Evolutionary conservation across 148 eudicot genomes (phyloP).

Genomic region (Heliosperma pusillum): DNA sequence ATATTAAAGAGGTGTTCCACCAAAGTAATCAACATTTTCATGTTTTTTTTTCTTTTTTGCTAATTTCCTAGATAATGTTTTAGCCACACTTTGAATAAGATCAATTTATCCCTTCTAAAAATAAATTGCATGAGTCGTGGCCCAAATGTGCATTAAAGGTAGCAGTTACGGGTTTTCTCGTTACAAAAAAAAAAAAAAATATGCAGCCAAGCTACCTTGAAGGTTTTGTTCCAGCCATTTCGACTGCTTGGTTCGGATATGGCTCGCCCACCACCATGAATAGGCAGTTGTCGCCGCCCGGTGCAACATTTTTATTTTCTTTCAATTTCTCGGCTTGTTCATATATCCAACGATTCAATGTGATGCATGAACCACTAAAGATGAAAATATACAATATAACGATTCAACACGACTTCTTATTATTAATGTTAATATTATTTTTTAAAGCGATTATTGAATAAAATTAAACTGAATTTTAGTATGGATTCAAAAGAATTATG

Average conservation of each 20-base stretch:
- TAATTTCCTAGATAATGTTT: too few relatives aligned
- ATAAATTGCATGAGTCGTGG: neutral
- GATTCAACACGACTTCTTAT: neutral
- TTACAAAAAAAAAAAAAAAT: neutral
- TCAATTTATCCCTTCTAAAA: neutral
- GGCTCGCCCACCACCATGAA: slow-evolving; percentile 98
- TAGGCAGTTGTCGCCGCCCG: slow-evolving; percentile 81
- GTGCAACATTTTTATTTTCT: slow-evolving; percentile 55
- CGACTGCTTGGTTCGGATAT: slow-evolving; percentile 79
- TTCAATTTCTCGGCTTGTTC: neutral
- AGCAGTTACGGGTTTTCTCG: too few relatives aligned
- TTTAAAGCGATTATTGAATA: neutral
- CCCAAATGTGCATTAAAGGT: too few relatives aligned
- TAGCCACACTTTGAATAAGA: neutral
- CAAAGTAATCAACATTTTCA: too few relatives aligned
- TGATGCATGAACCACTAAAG: neutral
- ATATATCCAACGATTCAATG: slow-evolving; percentile 6
- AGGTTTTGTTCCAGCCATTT: slow-evolving; percentile 91
- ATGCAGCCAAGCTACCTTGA: slow-evolving; percentile 34
- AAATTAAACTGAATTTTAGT: neutral
- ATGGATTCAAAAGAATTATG: slow-evolving; percentile 10
- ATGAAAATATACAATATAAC: neutral
- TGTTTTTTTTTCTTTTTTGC: too few relatives aligned
- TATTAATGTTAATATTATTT: neutral
- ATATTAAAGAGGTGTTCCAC: too few relatives aligned